Evolutionary conservation across 306 rosid species (phyloP).

Genomic region (Citrullus colocynthis): DNA sequence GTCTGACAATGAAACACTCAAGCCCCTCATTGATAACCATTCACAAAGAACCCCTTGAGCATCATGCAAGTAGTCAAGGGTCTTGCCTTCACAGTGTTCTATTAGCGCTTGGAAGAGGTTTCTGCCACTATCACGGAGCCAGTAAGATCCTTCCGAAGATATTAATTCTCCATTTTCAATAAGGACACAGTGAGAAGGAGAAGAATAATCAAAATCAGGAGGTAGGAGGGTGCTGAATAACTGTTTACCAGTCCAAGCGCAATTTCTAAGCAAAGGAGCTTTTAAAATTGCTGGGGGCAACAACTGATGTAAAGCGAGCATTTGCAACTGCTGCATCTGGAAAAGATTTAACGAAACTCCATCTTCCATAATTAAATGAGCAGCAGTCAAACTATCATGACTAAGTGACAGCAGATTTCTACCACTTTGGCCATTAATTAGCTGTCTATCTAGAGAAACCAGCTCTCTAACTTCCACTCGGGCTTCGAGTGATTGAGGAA

Average conservation of each 20-base stretch:
- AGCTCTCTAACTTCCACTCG: slow-evolving; percentile 77
- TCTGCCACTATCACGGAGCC: slow-evolving; percentile 52
- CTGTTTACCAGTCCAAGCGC: slow-evolving; percentile 79
- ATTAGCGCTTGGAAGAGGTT: slow-evolving; percentile 55
- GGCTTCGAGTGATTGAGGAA: slow-evolving; percentile 70
- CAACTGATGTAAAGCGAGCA: slow-evolving; percentile 31
- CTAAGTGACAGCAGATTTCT: slow-evolving; percentile 68
- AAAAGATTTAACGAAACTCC: slow-evolving; percentile 33
- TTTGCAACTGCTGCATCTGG: slow-evolving; percentile 80
- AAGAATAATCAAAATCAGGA: slow-evolving; percentile 38
- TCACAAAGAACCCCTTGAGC: slow-evolving; percentile 80
- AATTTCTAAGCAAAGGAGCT: slow-evolving; percentile 29
- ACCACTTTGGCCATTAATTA: slow-evolving; percentile 82
- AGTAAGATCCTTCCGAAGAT: slow-evolving; percentile 64
- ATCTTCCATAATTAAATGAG: slow-evolving; percentile 58
- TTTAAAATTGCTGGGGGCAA: slow-evolving; percentile 45
- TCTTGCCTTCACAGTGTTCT: slow-evolving; percentile 28
- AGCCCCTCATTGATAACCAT: slow-evolving; percentile 79
- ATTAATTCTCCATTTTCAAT: slow-evolving; percentile 52
- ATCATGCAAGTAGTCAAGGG: slow-evolving; percentile 42
- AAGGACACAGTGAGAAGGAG: slow-evolving; percentile 34
- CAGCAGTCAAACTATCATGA: slow-evolving; percentile 89
- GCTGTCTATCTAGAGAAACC: slow-evolving; percentile 66
- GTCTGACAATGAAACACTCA: slow-evolving; percentile 83
- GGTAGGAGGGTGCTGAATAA: slow-evolving; percentile 76